Conservation (phyloP, 148 eudicot species). For the Dianthus caryophyllus region DNA sequence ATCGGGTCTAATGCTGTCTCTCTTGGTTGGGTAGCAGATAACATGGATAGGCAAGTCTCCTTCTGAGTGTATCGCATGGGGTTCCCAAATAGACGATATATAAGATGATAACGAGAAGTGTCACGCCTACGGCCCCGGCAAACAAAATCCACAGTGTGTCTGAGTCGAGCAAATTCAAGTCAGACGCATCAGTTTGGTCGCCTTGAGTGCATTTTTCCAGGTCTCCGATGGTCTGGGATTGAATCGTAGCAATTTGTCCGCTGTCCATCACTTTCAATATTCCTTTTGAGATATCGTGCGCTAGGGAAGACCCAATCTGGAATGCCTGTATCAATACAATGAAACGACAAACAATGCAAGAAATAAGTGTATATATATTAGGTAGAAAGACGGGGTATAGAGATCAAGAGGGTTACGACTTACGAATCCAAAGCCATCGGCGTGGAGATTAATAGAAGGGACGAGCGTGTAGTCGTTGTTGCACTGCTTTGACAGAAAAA, state of each 20-base stretch:
- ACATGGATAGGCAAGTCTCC: slow-evolving; percentile 25
- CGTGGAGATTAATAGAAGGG: slow-evolving; percentile 23
- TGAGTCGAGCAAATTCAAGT: slow-evolving; percentile 14
- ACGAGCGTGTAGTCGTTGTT: slow-evolving; percentile 19
- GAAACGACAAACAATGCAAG: neutral
- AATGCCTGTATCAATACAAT: slow-evolving; percentile 14
- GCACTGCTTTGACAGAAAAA: slow-evolving; percentile 22
- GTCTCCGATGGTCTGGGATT: slow-evolving; percentile 17
- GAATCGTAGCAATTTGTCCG: slow-evolving; percentile 16
- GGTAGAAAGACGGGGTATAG: neutral
- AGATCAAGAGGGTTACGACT: neutral
- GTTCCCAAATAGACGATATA: slow-evolving; percentile 27
- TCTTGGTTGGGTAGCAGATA: slow-evolving; percentile 18
- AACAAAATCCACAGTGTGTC: slow-evolving; percentile 29
- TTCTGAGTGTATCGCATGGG: slow-evolving; percentile 18
- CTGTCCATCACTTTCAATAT: slow-evolving; percentile 20
- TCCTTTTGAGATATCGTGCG: slow-evolving; percentile 19
- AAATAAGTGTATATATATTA: too few relatives aligned
- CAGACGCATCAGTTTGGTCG: neutral
- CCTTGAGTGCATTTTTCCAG: slow-evolving; percentile 7
- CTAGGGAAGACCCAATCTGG: slow-evolving; percentile 12
- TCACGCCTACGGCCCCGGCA: slow-evolving; percentile 24
- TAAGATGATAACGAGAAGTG: slow-evolving; percentile 20
- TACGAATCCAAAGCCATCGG: slow-evolving; percentile 26
- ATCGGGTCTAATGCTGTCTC: neutral